phyloP scores from a whole-genome alignment of 495 filamentous ascomycete species.

The Zalerion maritima region DNA sequence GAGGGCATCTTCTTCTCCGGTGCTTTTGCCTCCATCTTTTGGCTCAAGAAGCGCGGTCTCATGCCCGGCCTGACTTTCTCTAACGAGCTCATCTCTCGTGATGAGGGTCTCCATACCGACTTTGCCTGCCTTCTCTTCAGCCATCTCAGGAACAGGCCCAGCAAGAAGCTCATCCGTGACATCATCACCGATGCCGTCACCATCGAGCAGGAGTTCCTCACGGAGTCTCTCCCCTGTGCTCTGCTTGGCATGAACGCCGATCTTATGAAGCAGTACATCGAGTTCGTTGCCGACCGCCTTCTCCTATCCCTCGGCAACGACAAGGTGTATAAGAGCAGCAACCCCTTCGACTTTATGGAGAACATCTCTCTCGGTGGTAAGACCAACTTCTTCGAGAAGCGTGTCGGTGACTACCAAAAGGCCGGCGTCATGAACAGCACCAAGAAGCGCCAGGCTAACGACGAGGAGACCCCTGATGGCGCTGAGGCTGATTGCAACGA shows the following conservation, averaged over 20 bases:
- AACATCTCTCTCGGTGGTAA: constrained; percentile 96
- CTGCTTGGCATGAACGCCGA: constrained; percentile 95
- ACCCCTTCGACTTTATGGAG: constrained; percentile 99
- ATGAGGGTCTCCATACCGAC: constrained; percentile 98
- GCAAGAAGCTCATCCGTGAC: constrained; percentile 60
- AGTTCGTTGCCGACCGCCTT: constrained; percentile 95
- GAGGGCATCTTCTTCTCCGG: constrained; percentile 99
- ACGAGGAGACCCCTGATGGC: constrained; percentile 28
- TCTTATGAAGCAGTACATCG: constrained; percentile 99
- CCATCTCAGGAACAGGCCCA: constrained; percentile 82
- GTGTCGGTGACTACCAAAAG: constrained; percentile 98
- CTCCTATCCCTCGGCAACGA: constrained; percentile 82
- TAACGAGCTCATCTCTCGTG: constrained; percentile 98
- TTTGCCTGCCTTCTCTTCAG: constrained; percentile 95
- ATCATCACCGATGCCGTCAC: constrained; percentile 88
- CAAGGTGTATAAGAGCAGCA: constrained; percentile 81
- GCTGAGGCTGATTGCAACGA: constrained; percentile 45
- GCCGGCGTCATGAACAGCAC: constrained; percentile 94
- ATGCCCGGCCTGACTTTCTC: constrained; percentile 98
- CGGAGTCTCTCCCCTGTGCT: constrained; percentile 79
- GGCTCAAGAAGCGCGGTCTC: constrained; percentile 98
- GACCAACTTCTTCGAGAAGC: constrained; percentile 99
- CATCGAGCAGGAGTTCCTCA: constrained; percentile 97
- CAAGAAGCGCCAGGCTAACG: constrained; percentile 54
- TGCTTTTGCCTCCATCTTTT: constrained; percentile 99